These are phyloP conservation scores for Gracilaria domingensis DNA, from an alignment of 23 red algal species.

Conservation along the genomic window DNA sequence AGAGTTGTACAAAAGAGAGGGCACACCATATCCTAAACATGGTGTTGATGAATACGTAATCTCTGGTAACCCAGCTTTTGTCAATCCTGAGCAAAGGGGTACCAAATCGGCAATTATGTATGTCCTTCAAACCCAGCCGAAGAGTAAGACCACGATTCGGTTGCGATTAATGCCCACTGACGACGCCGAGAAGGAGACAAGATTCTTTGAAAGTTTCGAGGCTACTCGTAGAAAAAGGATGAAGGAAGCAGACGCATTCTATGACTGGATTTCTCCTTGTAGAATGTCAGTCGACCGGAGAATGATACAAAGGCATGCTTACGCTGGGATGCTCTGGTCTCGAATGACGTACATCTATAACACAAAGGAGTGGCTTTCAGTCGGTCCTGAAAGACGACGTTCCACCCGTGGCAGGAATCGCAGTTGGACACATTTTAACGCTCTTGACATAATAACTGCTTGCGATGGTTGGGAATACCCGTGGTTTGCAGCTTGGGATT, in stretches of 20 bases:
- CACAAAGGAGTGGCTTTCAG: background rate
- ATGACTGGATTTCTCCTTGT: background rate
- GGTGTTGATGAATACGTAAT: slow-evolving; percentile 5
- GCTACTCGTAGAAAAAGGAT: background rate
- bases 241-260: background rate
- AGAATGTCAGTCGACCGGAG: background rate
- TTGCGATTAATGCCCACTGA: slow-evolving; percentile 2
- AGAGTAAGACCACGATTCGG: background rate
- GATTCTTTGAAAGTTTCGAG: background rate
- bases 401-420: slow-evolving; percentile 1
- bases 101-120: slow-evolving; percentile 6
- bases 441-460: background rate
- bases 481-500: slow-evolving; percentile 8
- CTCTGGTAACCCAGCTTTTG: background rate
- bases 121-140: background rate
- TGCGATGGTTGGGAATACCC: slow-evolving; percentile 5
- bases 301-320: slow-evolving; percentile 8
- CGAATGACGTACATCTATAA: slow-evolving; percentile 10
- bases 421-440: background rate
- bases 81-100: background rate
- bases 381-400: slow-evolving; percentile 14
- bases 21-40: background rate
- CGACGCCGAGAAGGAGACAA: background rate
- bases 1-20: background rate
- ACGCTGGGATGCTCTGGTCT: slow-evolving; percentile 2